Evolutionary conservation across 495 filamentous ascomycete genomes (phyloP), one percentile per base, ranked within the genome.

Genomic region (Hypoxylon fragiforme): DNA sequence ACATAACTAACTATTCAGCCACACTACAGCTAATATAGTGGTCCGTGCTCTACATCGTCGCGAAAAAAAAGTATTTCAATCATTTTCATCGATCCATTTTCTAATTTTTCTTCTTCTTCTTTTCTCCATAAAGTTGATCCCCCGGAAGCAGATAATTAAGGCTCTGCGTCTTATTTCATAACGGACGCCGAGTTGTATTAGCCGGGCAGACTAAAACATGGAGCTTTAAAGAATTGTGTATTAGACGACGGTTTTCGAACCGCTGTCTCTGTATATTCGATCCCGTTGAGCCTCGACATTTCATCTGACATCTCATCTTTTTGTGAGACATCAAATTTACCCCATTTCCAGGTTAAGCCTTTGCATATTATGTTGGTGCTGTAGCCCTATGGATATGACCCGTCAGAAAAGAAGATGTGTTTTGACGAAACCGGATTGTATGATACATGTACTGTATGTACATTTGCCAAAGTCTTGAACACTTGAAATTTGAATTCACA

Each of bases 231-330:
- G 76, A 78, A 77, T 77, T 73, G 74, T 67, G 48, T 71, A 72
- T 68, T 71, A 71, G 71, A 64, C 59, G 60, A 46, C 47, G 12
- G 48, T 47, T 36, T 62, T 56, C 48, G 45, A 49, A 60, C 35
- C 24, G 32, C 51, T 51, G 63, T 54, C 63, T 68, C 59, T 68
- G 71, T 75, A 61, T 71, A 64, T 60, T 69, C 74, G 69, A 73
- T 76, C 71, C 75, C 75, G 75, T 78, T 76, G 72, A 72, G 71
- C 69, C 65, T 72, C 75, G 68, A 77, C 73, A 78, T 77, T 60
- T 48, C 40, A 28, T 34, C 20, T 44, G 45, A 19, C 13, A 24
- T 46, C 11, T 14, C 12, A 21, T 15, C 15, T 5, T 42, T 34
- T 16, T n/a, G 3, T 37, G 3, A 16, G 13, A 37, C 24, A 9